Evolutionary conservation across 805 yeast genomes (phyloP), one percentile per base, ranked within the genome.

Genomic region (Metschnikowia picachoensis): DNA sequence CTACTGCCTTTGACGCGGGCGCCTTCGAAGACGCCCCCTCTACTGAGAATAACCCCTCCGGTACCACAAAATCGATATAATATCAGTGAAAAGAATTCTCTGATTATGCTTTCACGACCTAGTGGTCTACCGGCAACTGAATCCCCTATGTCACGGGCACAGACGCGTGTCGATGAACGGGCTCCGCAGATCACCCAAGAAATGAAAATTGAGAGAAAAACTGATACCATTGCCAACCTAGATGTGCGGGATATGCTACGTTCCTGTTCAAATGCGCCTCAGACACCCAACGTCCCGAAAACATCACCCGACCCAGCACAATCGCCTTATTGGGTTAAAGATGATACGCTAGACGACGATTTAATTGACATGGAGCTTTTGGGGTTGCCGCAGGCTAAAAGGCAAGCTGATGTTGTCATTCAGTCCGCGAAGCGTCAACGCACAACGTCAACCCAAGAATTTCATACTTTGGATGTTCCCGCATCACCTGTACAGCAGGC

Each of bases 351-450:
- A 20, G 25, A 20, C 25, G 43, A 35, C 12, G 44, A 46, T 12
- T 49, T 53, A 38, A 53, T 53, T 15, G 53, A 53, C 35, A 39
- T 49, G 28, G 34, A 39, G 11, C 20, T 36, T 11, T 36, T 52
- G 30, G 46, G 43, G 13, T 17, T 39, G 13, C 35, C 42, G 2
- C 41, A 17, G 17, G 25, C 34, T 1, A 50, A 50, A 17, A 34
- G 52, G n/a, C 43, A 29, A 7, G 39, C 39, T 11, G n/a, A 20
- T 8, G 17, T 34, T 5, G 48, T 29, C 8, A 28, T 12, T 11
- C 36, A 36, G n/a, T 30, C 32, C 13, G 14, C 37, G 3, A 45
- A 45, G 25, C 17, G 44, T 10, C 48, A 16, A 14, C 48, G 48
- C 10, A 12, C 34, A 30, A 40, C 44, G 10, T 45, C 44, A n/a